Evolutionary conservation across 179 eudicot genomes (phyloP).

Genomic region (Spinacia oleracea): DNA sequence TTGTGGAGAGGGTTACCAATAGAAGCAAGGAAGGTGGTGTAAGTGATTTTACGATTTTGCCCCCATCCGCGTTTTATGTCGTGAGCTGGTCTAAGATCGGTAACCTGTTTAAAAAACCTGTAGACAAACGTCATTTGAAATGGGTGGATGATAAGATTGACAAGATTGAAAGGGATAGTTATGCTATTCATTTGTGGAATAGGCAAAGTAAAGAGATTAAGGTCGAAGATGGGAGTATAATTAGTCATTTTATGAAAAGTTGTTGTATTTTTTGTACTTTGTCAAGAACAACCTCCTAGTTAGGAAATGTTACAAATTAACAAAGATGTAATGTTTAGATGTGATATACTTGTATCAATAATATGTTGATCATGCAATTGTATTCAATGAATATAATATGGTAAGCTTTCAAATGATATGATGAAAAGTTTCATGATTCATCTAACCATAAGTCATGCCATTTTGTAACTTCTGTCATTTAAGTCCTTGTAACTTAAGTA

Average conservation of each 20-base stretch:
- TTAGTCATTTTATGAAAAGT: constrained; percentile 46
- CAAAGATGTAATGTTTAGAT: neutral
- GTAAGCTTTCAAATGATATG: neutral
- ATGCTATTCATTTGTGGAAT: constrained; percentile 83
- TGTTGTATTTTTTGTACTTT: constrained; percentile 60
- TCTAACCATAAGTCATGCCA: neutral
- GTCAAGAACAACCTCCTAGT: constrained; percentile 25
- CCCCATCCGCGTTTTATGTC: constrained; percentile 71
- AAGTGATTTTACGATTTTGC: constrained; percentile 43
- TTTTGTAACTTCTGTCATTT: constrained; percentile 4
- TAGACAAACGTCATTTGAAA: constrained; percentile 36
- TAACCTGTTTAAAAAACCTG: constrained; percentile 47
- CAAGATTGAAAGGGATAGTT: constrained; percentile 51
- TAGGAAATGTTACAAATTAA: neutral
- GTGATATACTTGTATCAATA: constrained; percentile 3
- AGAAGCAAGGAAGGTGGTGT: constrained; percentile 7
- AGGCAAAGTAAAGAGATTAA: constrained; percentile 58
- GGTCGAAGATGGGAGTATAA: constrained; percentile 68
- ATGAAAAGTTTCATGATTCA: neutral
- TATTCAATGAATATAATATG: neutral
- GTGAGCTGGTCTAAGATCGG: constrained; percentile 63
- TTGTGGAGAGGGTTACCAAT: constrained; percentile 47
- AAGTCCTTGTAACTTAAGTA: neutral
- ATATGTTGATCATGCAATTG: neutral
- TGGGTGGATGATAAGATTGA: constrained; percentile 50